These are phyloP conservation scores for Trichoderma sp. DNA, from an alignment of 2,329 filamentous ascomycete genomes.

Conservation along the genomic window DNA sequence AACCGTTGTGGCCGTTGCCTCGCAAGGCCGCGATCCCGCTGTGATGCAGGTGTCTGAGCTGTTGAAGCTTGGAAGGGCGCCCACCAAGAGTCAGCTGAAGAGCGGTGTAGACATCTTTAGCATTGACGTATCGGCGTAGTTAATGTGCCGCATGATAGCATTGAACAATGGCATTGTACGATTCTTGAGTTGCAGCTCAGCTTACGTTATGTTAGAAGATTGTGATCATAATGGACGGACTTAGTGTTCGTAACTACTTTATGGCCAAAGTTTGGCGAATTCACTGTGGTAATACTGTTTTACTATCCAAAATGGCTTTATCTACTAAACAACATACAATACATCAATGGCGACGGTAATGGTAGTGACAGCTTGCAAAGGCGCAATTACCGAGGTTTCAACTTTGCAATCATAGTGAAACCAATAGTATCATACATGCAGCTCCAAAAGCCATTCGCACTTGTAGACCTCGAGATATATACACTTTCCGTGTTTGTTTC, in stretches of 20 bases:
- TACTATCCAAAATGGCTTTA: not conserved
- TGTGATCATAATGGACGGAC: no score
- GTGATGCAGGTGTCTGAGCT: constrained; percentile 82
- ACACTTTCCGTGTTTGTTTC: no score
- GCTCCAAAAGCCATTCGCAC: no score
- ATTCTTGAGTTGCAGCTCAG: not conserved
- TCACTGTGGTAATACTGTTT: not conserved
- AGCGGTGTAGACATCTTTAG: constrained; percentile 53
- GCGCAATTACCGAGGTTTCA: not conserved
- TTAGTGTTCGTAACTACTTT: no score
- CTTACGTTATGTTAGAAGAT: not conserved
- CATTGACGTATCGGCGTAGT: constrained; percentile 8
- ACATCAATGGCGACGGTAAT: not conserved
- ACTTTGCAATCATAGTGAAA: not conserved
- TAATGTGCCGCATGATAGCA: not conserved
- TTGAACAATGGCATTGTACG: not conserved
- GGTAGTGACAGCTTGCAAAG: not conserved
- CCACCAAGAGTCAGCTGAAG: constrained; percentile 73
- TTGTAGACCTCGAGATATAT: not conserved
- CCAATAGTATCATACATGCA: no score
- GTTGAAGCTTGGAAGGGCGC: constrained; percentile 83
- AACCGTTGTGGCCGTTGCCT: constrained; percentile 84
- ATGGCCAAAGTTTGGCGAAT: not conserved
- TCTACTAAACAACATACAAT: not conserved
- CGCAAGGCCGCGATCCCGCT: constrained; percentile 85